These are phyloP conservation scores for Ophiocordyceps camponoti-saundersi DNA, from an alignment of 2,329 filamentous ascomycete species.

Conservation along the genomic window DNA sequence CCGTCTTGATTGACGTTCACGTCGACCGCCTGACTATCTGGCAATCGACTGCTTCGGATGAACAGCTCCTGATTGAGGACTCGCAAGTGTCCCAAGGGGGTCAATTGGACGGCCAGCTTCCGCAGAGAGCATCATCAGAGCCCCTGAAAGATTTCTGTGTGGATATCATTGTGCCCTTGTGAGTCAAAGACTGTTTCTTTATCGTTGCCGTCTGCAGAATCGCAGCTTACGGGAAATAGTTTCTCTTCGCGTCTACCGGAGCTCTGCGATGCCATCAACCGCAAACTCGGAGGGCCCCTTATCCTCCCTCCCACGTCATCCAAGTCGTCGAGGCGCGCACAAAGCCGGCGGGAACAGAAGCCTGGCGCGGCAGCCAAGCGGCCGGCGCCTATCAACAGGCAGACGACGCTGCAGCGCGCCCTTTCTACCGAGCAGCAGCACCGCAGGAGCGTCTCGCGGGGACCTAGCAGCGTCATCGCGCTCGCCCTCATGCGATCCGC, in stretches of 20 bases:
- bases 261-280: slow-evolving; percentile 51
- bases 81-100: slow-evolving; percentile 19
- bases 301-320: slow-evolving; percentile 37
- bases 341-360: slow-evolving; percentile 25
- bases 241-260: slow-evolving; percentile 63
- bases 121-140: slow-evolving; percentile 33
- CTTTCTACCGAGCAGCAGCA: slow-evolving; percentile 40
- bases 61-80: slow-evolving; percentile 31
- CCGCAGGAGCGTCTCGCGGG: slow-evolving; percentile 36
- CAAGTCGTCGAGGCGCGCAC: slow-evolving; percentile 25
- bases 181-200: slow-evolving; percentile 13
- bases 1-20: slow-evolving; percentile 51
- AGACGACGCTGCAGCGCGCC: slow-evolving; percentile 43
- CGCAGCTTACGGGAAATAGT: slow-evolving; percentile 25
- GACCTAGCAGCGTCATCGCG: slow-evolving; percentile 39
- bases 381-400: slow-evolving; percentile 19
- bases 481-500: slow-evolving; percentile 53
- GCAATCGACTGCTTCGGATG: slow-evolving; percentile 56
- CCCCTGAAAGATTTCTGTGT: slow-evolving; percentile 61
- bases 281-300: slow-evolving; percentile 58
- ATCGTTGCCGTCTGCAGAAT: neutral
- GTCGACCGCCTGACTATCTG: slow-evolving; percentile 70
- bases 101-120: slow-evolving; percentile 16
- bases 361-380: slow-evolving; percentile 36
- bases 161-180: slow-evolving; percentile 69